A percentile compares a stretch with the other conserved stretches of the same genome.
phyloP scores from a whole-genome alignment of 78 protist species.

The Dictyostelium citrinum region DNA sequence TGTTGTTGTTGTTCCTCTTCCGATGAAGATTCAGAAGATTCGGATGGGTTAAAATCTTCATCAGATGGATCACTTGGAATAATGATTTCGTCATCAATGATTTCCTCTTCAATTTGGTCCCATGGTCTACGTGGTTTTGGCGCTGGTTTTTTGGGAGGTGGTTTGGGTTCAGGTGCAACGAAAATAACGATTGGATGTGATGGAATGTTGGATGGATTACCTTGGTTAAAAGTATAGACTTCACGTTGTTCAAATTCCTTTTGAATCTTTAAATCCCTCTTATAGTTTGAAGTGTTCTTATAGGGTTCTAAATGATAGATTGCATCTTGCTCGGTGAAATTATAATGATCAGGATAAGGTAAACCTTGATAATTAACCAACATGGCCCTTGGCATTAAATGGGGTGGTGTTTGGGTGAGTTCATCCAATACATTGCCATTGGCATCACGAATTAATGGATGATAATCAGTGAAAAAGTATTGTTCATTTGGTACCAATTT shows the following conservation, averaged over 20 bases:
- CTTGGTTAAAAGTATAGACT: background rate
- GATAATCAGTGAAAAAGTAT: slow-evolving; percentile 62
- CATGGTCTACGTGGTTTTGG: background rate
- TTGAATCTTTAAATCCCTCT: background rate
- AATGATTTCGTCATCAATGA: slow-evolving; percentile 21
- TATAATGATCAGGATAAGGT: slow-evolving; percentile 9
- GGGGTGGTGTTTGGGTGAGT: slow-evolving; percentile 69
- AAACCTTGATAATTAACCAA: slow-evolving; percentile 32
- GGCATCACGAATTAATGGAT: slow-evolving; percentile 34
- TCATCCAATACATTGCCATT: slow-evolving; percentile 66
- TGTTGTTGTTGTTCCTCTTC: background rate
- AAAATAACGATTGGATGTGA: slow-evolving; percentile 11
- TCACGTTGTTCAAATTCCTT: slow-evolving; percentile 16
- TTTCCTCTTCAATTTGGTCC: background rate
- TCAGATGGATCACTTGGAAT: slow-evolving; percentile 49
- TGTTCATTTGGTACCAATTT: slow-evolving; percentile 45
- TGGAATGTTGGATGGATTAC: background rate
- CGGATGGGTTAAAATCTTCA: slow-evolving; percentile 3
- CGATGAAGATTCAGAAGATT: background rate
- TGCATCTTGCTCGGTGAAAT: background rate
- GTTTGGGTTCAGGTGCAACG: slow-evolving; percentile 29
- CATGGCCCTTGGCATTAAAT: slow-evolving; percentile 33
- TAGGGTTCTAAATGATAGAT: slow-evolving; percentile 1
- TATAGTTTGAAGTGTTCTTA: background rate
- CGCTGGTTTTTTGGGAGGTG: background rate